These are phyloP conservation scores for Fraxinus anomala DNA, from an alignment of 257 asterid species.

Conservation along the genomic window DNA sequence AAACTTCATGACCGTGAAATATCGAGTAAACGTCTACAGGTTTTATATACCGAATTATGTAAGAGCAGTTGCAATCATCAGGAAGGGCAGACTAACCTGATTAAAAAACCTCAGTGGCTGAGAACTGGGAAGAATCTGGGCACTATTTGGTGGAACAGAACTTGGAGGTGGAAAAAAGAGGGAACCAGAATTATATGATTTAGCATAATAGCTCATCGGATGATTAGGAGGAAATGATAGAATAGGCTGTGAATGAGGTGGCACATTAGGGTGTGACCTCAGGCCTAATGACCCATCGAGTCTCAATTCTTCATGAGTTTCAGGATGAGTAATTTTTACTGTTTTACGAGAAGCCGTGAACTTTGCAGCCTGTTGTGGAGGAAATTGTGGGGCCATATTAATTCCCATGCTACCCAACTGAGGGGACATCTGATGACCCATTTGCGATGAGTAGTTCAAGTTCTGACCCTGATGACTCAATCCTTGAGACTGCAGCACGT, in stretches of 20 bases:
- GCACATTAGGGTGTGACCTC: slow-evolving; percentile 59
- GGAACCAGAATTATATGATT: slow-evolving; percentile 53
- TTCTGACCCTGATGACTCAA: slow-evolving; percentile 76
- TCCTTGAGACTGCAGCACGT: slow-evolving; percentile 79
- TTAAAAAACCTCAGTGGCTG: slow-evolving; percentile 62
- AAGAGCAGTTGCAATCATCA: slow-evolving; percentile 14
- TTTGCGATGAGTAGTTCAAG: slow-evolving; percentile 61
- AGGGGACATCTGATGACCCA: slow-evolving; percentile 70
- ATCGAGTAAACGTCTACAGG: neutral
- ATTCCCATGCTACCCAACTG: slow-evolving; percentile 77
- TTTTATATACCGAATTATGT: neutral
- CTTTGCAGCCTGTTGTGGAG: slow-evolving; percentile 66
- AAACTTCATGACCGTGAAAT: slow-evolving; percentile 4
- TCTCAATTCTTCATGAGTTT: slow-evolving; percentile 85
- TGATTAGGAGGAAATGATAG: slow-evolving; percentile 63
- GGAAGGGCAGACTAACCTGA: slow-evolving; percentile 50
- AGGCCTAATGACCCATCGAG: slow-evolving; percentile 62
- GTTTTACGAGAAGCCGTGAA: slow-evolving; percentile 54
- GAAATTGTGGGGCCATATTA: slow-evolving; percentile 57
- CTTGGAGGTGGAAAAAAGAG: slow-evolving; percentile 46
- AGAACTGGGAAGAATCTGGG: slow-evolving; percentile 53
- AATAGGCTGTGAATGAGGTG: slow-evolving; percentile 65
- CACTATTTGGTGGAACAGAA: slow-evolving; percentile 54
- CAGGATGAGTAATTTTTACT: slow-evolving; percentile 94
- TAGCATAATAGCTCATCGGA: slow-evolving; percentile 51